A percentile compares a stretch with the other conserved stretches of the same genome.
Evolutionary conservation across 305 asterid genomes (phyloP).

Genomic region (Euphrasia arctica): DNA sequence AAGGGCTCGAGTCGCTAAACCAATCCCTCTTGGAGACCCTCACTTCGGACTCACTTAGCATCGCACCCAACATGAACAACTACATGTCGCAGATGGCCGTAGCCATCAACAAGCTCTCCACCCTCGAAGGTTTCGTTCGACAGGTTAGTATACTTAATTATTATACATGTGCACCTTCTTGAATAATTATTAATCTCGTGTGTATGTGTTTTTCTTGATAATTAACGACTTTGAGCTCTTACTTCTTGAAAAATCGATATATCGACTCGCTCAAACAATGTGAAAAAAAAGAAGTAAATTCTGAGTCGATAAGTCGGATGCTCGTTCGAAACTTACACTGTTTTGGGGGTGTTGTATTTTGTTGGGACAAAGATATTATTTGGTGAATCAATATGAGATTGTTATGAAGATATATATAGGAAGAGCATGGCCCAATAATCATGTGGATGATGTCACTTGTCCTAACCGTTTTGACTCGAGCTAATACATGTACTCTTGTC

Average conservation of each 20-base stretch:
- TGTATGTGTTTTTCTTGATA: no score
- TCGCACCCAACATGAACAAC: slow-evolving; percentile 50
- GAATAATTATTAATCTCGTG: no score
- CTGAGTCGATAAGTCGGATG: no score
- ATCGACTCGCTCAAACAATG: no score
- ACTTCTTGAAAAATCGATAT: no score
- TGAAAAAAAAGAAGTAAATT: no score
- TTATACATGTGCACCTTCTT: no score
- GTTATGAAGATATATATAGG: slow-evolving; percentile 16
- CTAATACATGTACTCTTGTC: not conserved
- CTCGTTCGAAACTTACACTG: slow-evolving; percentile 5
- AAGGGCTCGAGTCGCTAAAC: slow-evolving; percentile 61
- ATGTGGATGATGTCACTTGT: slow-evolving; percentile 44
- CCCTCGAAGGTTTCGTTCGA: slow-evolving; percentile 65
- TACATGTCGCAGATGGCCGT: slow-evolving; percentile 76
- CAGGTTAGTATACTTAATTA: slow-evolving; percentile 46
- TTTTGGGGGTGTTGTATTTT: not conserved
- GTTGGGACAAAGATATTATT: slow-evolving; percentile 28
- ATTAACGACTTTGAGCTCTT: no score
- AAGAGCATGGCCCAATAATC: slow-evolving; percentile 20
- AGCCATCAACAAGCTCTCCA: slow-evolving; percentile 76
- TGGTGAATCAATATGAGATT: not conserved
- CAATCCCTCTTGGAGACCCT: slow-evolving; percentile 56
- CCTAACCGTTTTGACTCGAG: slow-evolving; percentile 41
- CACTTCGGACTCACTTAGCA: slow-evolving; percentile 56